Evolutionary conservation across 129 eudicot genomes (phyloP), one percentile per base, ranked within the genome.

Genomic region (Glebionis coronaria): DNA sequence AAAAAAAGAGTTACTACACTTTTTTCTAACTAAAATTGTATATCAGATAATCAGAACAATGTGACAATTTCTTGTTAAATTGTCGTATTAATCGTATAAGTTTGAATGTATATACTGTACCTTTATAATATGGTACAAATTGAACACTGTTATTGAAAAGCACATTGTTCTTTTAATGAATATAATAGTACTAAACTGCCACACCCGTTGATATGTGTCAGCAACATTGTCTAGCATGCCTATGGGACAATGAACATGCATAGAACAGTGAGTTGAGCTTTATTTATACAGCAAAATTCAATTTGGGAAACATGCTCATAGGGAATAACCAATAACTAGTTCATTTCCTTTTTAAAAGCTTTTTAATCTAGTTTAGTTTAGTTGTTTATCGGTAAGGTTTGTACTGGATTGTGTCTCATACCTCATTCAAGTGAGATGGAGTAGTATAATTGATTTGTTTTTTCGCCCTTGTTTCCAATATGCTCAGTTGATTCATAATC

Each of bases 131-230:
- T n/a, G n/a, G n/a, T n/a, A n/a, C n/a, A n/a, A n/a, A n/a, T n/a
- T n/a, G n/a, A n/a, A n/a, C n/a, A n/a, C n/a, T n/a, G n/a, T n/a
- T n/a, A n/a, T n/a, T n/a, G n/a, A n/a, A n/a, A n/a, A n/a, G n/a
- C n/a, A 44, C 19, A 29, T 25, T 65, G 49, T 51, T 14, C 44
- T 65, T 64, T 65, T 65, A 23, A 64, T 45, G 49, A 46, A 47
- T 27, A 65, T 51, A 23, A 68, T 49, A 75, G 63, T 61, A 75
- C 73, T 68, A 67, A 75, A 75, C 29, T 59, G 63, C 62, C 73
- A 67, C 73, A 49, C 54, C 73, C 74, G 44, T 58, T 57, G 31
- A 59, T 68, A 59, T 66, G 63, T 73, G 78, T 65, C 25, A 35
- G 70, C 54, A 25, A 38, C 69, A 52, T 62, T 59, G 73, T 67